Base-by-base conservation (phyloP, 768 basidiomycete species). In the Russula emetica region DNA sequence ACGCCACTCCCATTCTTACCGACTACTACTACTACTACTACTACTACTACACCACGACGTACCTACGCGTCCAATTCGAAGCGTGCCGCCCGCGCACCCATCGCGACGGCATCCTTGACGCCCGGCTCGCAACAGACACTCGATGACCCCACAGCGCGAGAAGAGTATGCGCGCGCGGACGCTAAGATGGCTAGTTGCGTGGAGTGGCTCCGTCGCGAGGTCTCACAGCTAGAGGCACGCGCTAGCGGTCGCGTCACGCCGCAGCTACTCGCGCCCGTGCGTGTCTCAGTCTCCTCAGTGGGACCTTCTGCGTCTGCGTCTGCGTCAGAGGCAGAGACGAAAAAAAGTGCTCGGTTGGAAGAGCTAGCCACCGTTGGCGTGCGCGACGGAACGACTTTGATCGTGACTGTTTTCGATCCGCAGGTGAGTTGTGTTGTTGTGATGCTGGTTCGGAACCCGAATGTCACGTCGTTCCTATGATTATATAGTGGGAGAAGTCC, bases 351-450 rank as follows among this genome's bases (percentile, higher is more conserved):
- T 40, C 69, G 67, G 44, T 73, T 94, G 42, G 85, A 91, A 47
- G 87, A 91, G 58, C 71, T 93, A 28, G 87, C 92, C 1, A 92
- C 91, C 0, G 82, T 94, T 22, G 91, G 92, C 9, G 84, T 94
- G 44, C 78, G 86, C 65, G 89, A 94, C 58, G 92, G 92, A 0
- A 82, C 87, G 7, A 80, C 82, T 58, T 75, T 94, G 61, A 67
- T 93, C 28, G 78, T 94, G 13, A 90, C 88, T 4, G 78, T 90
- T 34, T 92, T 90, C 69, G 87, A 93, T 59, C 87, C 90, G 71
- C 77, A 83, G 71, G 92, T 93, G 72, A 77, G 84, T 75, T 8
- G 30, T 1, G 8, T 32, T 32, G 32, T 30, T 30, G 30, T 30
- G 34, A 34, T 11, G 34, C 34, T 34, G 7, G 1, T n/a, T n/a